Percentiles rank a stretch among this genome's conserved stretches.
These are phyloP conservation scores for Thielaviopsis euricoi DNA, from an alignment of 2,329 filamentous ascomycete genomes.

Conservation along the genomic window DNA sequence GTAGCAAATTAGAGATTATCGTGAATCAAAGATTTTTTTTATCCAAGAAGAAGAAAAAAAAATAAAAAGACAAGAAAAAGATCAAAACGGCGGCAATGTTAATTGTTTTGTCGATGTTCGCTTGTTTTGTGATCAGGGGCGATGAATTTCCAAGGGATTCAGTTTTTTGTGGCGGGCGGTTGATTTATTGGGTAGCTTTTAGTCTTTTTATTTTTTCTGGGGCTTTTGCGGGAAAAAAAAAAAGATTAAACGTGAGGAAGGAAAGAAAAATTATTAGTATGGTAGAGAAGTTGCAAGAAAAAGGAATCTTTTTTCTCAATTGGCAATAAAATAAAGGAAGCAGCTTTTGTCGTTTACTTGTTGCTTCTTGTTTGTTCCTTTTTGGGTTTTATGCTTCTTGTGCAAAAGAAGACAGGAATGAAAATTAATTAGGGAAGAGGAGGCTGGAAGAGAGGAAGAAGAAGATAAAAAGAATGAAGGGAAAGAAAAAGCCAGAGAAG, in stretches of 20 bases:
- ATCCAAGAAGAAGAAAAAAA: conserved; percentile 1
- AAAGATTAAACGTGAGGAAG: background rate
- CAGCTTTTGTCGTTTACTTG: too few species aligned
- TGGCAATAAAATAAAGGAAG: background rate
- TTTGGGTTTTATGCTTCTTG: background rate
- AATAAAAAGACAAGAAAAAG: background rate
- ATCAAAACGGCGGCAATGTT: background rate
- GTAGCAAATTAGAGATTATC: background rate
- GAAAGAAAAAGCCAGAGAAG: background rate
- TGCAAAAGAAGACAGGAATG: background rate
- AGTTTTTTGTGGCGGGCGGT: conserved; percentile 5
- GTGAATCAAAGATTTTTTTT: background rate
- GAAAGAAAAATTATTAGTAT: background rate
- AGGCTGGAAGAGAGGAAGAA: background rate
- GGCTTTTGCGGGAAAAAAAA: background rate
- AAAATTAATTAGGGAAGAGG: background rate
- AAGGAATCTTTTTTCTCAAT: background rate
- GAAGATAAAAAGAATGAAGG: background rate
- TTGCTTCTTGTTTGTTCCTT: background rate
- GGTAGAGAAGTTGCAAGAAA: background rate
- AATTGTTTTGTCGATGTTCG: conserved; percentile 1
- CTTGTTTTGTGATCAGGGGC: conserved; percentile 2
- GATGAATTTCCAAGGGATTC: conserved; percentile 5
- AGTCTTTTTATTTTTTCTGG: background rate
- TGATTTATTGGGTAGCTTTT: conserved; percentile 1